Conservation (phyloP, 1,284 basidiomycete genomes). For the Ustilago curta region DNA sequence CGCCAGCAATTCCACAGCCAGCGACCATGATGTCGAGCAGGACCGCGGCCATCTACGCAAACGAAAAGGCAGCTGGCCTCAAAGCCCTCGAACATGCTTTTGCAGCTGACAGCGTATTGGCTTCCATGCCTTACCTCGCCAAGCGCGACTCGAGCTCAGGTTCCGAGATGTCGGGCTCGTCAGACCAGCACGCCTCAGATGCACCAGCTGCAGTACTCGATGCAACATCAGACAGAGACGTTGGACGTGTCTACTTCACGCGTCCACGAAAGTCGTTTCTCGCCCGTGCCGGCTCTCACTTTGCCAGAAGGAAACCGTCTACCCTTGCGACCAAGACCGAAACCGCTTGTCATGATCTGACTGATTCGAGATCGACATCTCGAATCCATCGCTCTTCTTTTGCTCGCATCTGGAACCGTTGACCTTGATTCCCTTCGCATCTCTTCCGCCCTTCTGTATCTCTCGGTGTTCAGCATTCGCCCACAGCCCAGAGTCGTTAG, state of each 20-base stretch:
- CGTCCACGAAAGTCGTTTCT: constrained; percentile 24
- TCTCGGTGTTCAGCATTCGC: too few species aligned
- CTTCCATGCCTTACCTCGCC: constrained; percentile 36
- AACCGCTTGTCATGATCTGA: neutral
- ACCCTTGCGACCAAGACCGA: constrained; percentile 6
- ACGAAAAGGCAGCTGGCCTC: constrained; percentile 33
- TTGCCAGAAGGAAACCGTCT: constrained; percentile 22
- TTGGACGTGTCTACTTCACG: constrained; percentile 29
- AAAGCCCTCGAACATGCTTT: constrained; percentile 34
- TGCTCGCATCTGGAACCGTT: constrained; percentile 30
- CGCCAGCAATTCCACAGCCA: constrained; percentile 10
- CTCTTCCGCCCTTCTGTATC: neutral
- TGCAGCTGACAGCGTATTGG: constrained; percentile 32
- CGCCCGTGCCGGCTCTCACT: constrained; percentile 24
- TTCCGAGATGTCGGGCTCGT: constrained; percentile 40
- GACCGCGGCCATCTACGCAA: constrained; percentile 19
- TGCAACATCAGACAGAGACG: constrained; percentile 25
- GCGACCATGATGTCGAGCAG: constrained; percentile 10
- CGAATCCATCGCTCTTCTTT: constrained; percentile 19
- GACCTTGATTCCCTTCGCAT: neutral
- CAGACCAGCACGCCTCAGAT: constrained; percentile 27
- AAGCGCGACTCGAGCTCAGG: constrained; percentile 42
- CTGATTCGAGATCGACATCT: constrained; percentile 7
- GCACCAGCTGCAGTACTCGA: constrained; percentile 18
- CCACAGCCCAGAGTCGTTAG: neutral